These are phyloP conservation scores for Aspergillus unguis DNA, from an alignment of 2,329 filamentous ascomycete species.

Conservation along the genomic window DNA sequence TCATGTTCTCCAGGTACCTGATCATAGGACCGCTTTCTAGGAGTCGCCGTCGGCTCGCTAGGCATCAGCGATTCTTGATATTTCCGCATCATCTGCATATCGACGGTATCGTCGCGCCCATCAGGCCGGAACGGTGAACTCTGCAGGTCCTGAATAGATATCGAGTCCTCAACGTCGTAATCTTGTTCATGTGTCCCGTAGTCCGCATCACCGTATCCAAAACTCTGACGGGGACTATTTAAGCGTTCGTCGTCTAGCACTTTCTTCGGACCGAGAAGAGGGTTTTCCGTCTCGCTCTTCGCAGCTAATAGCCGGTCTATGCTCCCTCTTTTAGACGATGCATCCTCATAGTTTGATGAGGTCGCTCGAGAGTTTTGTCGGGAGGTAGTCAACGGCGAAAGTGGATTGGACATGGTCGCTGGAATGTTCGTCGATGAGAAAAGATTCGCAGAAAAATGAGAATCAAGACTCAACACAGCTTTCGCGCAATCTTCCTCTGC, in stretches of 20 bases:
- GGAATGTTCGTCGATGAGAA: neutral
- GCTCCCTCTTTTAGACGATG: slow-evolving; percentile 12
- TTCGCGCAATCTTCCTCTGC: too few species aligned
- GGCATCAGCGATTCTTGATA: slow-evolving; percentile 12
- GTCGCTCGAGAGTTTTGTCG: slow-evolving; percentile 40
- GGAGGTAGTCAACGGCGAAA: slow-evolving; percentile 42
- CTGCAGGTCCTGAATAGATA: slow-evolving; percentile 22
- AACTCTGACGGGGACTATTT: slow-evolving; percentile 13
- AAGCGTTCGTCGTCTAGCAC: slow-evolving; percentile 14
- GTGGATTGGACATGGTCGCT: slow-evolving; percentile 37
- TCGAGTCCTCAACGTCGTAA: slow-evolving; percentile 21
- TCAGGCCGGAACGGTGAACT: slow-evolving; percentile 40
- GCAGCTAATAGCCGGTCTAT: slow-evolving; percentile 17
- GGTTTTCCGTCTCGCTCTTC: slow-evolving; percentile 23
- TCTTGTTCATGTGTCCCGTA: slow-evolving; percentile 19
- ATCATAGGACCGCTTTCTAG: slow-evolving; percentile 24
- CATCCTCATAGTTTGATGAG: slow-evolving; percentile 24
- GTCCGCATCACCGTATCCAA: slow-evolving; percentile 13
- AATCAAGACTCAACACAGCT: neutral
- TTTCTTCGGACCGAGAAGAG: slow-evolving; percentile 28
- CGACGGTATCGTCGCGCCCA: slow-evolving; percentile 33
- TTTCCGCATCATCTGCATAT: slow-evolving; percentile 25
- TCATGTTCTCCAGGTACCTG: slow-evolving; percentile 17
- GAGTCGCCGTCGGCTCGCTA: slow-evolving; percentile 17
- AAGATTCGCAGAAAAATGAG: neutral